Base-by-base conservation (phyloP, 225 moss, liverwort and hornwort species). In the Climacium dendroides region DNA sequence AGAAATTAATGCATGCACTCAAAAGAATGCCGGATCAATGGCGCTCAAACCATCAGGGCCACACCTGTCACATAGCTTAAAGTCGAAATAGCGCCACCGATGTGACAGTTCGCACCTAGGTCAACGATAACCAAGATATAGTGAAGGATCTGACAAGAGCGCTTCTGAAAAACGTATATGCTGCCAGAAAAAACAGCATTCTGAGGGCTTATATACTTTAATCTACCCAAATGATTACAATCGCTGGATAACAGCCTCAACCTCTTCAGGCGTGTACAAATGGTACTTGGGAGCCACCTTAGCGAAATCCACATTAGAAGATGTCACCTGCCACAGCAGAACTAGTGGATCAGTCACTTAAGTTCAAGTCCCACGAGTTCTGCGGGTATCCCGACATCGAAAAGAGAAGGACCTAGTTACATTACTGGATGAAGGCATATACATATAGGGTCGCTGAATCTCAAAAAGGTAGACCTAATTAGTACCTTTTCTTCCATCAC, bases 401-500 rank as follows among this genome's bases (percentile, higher is more conserved):
- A 64, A 22, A 65, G n/a, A 43, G 2, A 79, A 64, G 17, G 26
- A 58, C 70, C 62, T 18, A 64, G 23, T 71, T 4, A 35, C 29
- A 72, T 58, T 26, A 53, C n/a, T 82, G 59, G 32, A 82, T 76
- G 78, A 35, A 58, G 32, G 52, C 48, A 80, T 73, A 43, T 47
- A 30, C 62, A 63, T 13, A 63, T 34, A 35, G 78, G 19, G 78
- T 71, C 50, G 5, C 54, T 22, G 32, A 55, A 85, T 74, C 20
- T 54, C 34, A 76, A 37, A 28, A 20, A 41, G 9, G 30, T 37
- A 48, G 34, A 67, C n/a, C 64, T 11, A 22, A 29, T 58, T 45
- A 47, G 53, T 83, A 95, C 98, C 94, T 96, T 96, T 71, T 98
- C 98, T 92, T 98, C 98, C 98, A 98, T 98, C 78, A 98, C 98